Evolutionary conservation across 225 moss, liverwort and hornwort genomes (phyloP).

Genomic region (Straminergon stramineum): DNA sequence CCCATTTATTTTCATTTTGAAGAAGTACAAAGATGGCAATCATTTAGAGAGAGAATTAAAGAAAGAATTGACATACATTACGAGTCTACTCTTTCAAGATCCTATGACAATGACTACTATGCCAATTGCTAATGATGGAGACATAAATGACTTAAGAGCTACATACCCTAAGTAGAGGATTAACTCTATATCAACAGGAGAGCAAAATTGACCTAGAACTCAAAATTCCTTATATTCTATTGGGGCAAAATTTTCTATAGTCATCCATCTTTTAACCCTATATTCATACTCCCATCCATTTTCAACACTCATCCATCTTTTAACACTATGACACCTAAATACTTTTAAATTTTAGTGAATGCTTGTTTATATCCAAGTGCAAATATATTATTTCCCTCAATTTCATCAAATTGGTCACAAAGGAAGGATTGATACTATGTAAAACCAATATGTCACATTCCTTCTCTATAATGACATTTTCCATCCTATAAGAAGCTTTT

Average conservation of each 20-base stretch:
- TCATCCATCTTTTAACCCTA: not conserved
- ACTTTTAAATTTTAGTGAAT: not conserved
- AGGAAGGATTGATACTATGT: not conserved
- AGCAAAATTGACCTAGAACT: not conserved
- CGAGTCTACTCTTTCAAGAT: not conserved
- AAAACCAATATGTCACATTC: not conserved
- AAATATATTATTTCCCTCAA: not conserved
- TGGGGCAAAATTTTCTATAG: not conserved
- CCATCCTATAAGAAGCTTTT: not conserved
- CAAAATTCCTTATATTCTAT: not conserved
- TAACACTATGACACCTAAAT: too few species aligned
- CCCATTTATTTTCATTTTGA: not conserved
- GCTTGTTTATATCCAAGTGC: not conserved
- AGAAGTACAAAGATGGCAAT: not conserved
- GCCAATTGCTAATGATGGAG: not conserved
- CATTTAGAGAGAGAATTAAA: not conserved
- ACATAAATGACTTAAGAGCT: too few species aligned
- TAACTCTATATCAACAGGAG: accelerated
- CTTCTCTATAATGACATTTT: not conserved
- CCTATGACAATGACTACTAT: not conserved
- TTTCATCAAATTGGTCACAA: not conserved
- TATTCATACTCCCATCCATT: not conserved
- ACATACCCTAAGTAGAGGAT: not conserved
- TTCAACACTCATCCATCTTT: too few species aligned
- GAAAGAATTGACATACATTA: not conserved